Evolutionary conservation across 2,329 filamentous ascomycete genomes (phyloP), one percentile per base, ranked within the genome.

Genomic region (Aspergillus tamarii): DNA sequence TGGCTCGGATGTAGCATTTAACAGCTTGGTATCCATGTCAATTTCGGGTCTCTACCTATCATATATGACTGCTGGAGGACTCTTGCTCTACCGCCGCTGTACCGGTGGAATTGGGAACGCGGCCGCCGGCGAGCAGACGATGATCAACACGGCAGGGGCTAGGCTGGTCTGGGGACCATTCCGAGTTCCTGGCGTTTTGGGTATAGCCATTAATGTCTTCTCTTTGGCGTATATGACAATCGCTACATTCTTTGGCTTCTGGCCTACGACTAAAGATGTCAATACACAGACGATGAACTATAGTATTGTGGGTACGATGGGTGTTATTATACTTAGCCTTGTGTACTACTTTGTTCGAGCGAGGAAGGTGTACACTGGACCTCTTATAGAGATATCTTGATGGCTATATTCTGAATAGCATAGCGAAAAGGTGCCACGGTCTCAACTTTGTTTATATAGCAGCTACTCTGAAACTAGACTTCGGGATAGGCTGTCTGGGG

Each of bases 211-310:
- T 60, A 84, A 85, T 61, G 50, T 74, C 6, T 81, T 77, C 62
- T 80, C 81, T 0, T 72, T 83, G 19, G 45, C 75, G 8, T 86
- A 83, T 67, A 76, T 83, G n/a, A 67, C 77, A 1, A 77, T 83
- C 52, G 76, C 82, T 7, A 79, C 84, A 59, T 76, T 85, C 62
- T 83, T 85, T 66, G 76, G 77, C 56, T 84, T 84, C 65, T 85
- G 84, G 71, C 84, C 84, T 1, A 68, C 66, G 0, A 36, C 67
- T 1, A 72, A 78, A 30, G 66, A 73, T 1, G 78, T 82, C 1
- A 78, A 73, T 1, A 69, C 76, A 2, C 67, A 68, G 16, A 78
- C 76, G 2, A 84, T 85, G 77, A 86, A 87, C 70, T 86, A 67
- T 21, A 72, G 69, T 50, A 69, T 78, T 16, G 74, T 83, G n/a